Evolutionary conservation across 2,329 filamentous ascomycete species (phyloP), one percentile per base, ranked within the genome.

Genomic region (Orbilia quercus): DNA sequence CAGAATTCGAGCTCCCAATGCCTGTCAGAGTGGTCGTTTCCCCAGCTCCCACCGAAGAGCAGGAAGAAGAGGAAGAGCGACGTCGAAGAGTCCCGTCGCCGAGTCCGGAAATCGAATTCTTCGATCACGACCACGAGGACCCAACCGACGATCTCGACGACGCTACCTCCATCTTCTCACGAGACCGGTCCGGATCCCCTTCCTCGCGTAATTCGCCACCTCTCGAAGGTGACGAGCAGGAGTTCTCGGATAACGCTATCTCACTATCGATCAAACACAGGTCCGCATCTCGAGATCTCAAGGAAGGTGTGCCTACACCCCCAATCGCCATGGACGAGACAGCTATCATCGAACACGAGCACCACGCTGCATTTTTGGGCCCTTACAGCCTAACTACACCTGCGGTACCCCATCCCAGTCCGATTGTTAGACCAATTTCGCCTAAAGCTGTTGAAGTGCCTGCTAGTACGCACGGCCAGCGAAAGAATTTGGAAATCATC

Each of bases 211-310:
- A 79, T 67, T 95, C 91, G 75, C 93, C 94, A 57, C 92, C 92
- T 14, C 84, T 98, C 38, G 94, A 98, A 82, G 92, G 91, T 78
- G 94, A 98, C 77, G 94, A 98, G 84, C 91, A 90, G 79, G 95
- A 98, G 81, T 99, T 99, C 79, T 97, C 94, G 5, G 91, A 96
- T 82, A 98, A 93, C 0, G 95, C 95, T 14, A 91, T 92, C 76
- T 91, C 90, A 53, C 22, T 72, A 28, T 72, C 67, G 16, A 86
- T 98, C 77, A 91, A 87, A 78, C 80, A 80, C 73, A 69, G 76
- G 31, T 77, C 74, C 14, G 64, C 75, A 4, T 77, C 76, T 22
- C 73, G 76, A n/a, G 77, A 77, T 44, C 50, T 75, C 11, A 74
- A 74, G 34, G 75, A 75, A 16, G 73, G 67, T n/a, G 74, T 73